A percentile compares a stretch with the other conserved stretches of the same genome.
Conservation (phyloP, 2,329 filamentous ascomycete genomes). For the Metarhizium anisopliae region DNA sequence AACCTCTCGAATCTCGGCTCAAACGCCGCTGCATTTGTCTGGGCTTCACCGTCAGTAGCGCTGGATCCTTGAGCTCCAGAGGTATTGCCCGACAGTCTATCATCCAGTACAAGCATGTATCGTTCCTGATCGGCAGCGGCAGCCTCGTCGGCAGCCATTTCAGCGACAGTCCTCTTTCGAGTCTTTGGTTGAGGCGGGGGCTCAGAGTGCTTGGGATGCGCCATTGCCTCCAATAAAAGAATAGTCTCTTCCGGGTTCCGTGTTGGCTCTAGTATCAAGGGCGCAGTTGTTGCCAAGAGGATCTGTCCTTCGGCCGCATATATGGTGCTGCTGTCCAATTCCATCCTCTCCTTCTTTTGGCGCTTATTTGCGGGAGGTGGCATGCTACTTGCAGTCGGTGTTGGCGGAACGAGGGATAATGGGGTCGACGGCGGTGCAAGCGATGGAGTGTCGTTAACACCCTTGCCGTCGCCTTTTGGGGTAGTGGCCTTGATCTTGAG, state of each 20-base stretch:
- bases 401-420: constrained; percentile 47
- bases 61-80: constrained; percentile 47
- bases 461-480: constrained; percentile 39
- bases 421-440: constrained; percentile 61
- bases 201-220: constrained; percentile 69
- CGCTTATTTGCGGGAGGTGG: constrained; percentile 58
- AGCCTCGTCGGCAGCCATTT: constrained; percentile 91
- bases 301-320: constrained; percentile 69
- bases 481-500: constrained; percentile 68
- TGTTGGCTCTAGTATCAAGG: constrained; percentile 70
- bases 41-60: constrained; percentile 61
- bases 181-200: constrained; percentile 76
- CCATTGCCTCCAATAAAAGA: constrained; percentile 59
- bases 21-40: constrained; percentile 63
- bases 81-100: constrained; percentile 58
- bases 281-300: constrained; percentile 62
- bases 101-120: constrained; percentile 88
- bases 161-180: constrained; percentile 86
- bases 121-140: constrained; percentile 80
- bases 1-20: constrained; percentile 85
- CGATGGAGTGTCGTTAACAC: constrained; percentile 23
- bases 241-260: constrained; percentile 60
- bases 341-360: constrained; percentile 62
- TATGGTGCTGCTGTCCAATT: constrained; percentile 66
- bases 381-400: constrained; percentile 51